A percentile compares a stretch with the other conserved stretches of the same genome.
Conservation (phyloP, 495 filamentous ascomycete species). For the Penicillium crystallinum region DNA sequence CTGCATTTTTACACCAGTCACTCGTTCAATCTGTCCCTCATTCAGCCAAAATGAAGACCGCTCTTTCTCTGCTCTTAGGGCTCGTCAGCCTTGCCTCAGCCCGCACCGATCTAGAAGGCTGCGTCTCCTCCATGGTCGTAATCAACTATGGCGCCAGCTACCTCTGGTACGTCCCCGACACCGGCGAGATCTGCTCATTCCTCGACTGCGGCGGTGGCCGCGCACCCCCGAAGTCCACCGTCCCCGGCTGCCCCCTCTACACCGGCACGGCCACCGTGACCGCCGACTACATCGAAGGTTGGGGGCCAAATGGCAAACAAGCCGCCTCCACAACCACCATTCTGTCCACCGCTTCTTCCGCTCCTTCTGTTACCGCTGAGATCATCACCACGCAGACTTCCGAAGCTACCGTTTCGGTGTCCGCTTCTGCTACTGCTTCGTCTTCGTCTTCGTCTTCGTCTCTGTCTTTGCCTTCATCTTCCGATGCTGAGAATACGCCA, state of each 20-base stretch:
- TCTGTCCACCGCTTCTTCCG: slow-evolving; percentile 3
- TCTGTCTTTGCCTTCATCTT: slow-evolving; percentile 12
- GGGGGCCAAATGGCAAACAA: slow-evolving; percentile 23
- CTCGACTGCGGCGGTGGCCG: slow-evolving; percentile 62
- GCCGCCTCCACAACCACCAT: slow-evolving; percentile 15
- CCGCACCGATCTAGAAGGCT: slow-evolving; percentile 28
- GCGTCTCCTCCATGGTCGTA: slow-evolving; percentile 23
- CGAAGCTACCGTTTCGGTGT: background rate
- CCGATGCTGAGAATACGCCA: background rate
- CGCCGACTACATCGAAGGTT: slow-evolving; percentile 44
- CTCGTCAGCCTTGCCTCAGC: slow-evolving; percentile 18
- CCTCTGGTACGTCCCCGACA: slow-evolving; percentile 50
- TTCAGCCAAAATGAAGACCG: slow-evolving; percentile 26
- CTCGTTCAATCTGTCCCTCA: slow-evolving; percentile 5
- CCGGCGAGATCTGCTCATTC: slow-evolving; percentile 55
- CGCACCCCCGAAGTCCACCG: slow-evolving; percentile 54
- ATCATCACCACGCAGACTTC: background rate
- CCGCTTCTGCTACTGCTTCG: slow-evolving; percentile 10
- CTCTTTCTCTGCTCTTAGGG: slow-evolving; percentile 17
- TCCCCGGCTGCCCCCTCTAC: slow-evolving; percentile 56
- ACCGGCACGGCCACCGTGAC: slow-evolving; percentile 50
- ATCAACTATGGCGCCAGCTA: slow-evolving; percentile 38
- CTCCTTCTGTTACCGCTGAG: slow-evolving; percentile 1
- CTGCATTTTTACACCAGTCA: background rate
- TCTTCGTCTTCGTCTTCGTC: slow-evolving; percentile 6